Base-by-base conservation (phyloP, 805 yeast genomes). In the Tetrapisispora fleetii region DNA sequence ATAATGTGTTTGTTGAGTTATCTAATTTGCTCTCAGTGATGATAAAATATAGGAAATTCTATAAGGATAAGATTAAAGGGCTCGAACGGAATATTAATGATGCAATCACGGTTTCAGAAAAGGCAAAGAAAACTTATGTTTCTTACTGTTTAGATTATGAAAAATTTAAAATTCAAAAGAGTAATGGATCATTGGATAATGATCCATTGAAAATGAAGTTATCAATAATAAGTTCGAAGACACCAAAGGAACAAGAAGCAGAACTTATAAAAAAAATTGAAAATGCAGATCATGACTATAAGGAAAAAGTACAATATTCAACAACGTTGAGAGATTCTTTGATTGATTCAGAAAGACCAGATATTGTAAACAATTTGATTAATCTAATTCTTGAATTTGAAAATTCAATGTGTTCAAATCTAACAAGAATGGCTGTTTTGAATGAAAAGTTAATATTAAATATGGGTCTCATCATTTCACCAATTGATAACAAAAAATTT, bases 131-230 rank as follows among this genome's bases (percentile, higher is more conserved):
- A 37, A 81, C 78, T 62, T 91, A 93, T 63, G 79, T 78, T 59
- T 80, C 85, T 48, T 68, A 88, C 21, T 88, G 96, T 59, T 83
- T 80, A 47, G 98, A 93, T 57, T 77, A 87, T 64, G 97, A 91
- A 56, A 82, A 84, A 57, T 75, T 89, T 40, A 80, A 83, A 59
- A 74, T 80, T 35, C 75, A 85, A 5, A 36, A 36, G 21, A 36
- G 38, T 30, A 41, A 41, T 41, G 9, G 18, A 4, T 19, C 7
- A 2, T 41, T 28, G 14, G 44, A 41, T 19, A 41, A 41, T 0
- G 97, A 91, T 61, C 96, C 95, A 21, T 75, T 83, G 49, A 86
- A 85, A 65, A 86, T 87, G 57, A 83, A 85, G 53, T 81, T 90
- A 46, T 79, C 91, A 2, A 75, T 93, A 61, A 87, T 86, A 60